Evolutionary conservation across 2,329 filamentous ascomycete species (phyloP), one percentile per base, ranked within the genome.

Genomic region (Aspergillus sp.): DNA sequence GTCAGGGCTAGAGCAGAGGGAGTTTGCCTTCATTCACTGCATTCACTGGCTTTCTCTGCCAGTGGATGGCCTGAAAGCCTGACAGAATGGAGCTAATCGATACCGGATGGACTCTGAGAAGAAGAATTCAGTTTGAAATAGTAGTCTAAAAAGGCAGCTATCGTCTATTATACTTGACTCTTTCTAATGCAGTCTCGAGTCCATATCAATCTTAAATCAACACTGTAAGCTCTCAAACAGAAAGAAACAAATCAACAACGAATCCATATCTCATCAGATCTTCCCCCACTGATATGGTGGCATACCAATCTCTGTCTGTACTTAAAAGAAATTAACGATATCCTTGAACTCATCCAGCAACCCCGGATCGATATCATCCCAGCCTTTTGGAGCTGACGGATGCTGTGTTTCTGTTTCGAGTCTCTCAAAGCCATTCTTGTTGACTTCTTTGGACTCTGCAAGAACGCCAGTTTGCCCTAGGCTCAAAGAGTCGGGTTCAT

Each of bases 311-410:
- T 33, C 37, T 27, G 37, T 38, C 9, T 8, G 27, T 5, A 13
- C n/a, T 56, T 46, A 66, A 34, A 66, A 54, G 43, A 71, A 64
- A 39, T 69, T 63, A 42, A 70, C 62, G 46, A 67, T 56, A 39
- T 68, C 61, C 33, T 64, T 64, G 45, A 68, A 71, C 47, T 71
- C 65, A 42, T 68, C 59, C 42, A 70, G 50, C 30, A 72, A 39
- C 36, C 54, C 52, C 34, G 59, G 59, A 37, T 67, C 67, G 26
- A 71, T 59, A 27, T 61, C 66, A 26, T 66, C 60, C 65, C 66
- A 69, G 35, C 49, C 48, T 11, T 31, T 28, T 10, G 46, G 38
- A 6, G 43, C 31, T 30, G 35, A 34, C 26, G 1, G 40, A 28
- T 10, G 38, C 28, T n/a, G 40, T 7, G 31, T 45, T 34, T 44